phyloP scores from a whole-genome alignment of 179 eudicot genomes.

The Drosera spatulata region DNA sequence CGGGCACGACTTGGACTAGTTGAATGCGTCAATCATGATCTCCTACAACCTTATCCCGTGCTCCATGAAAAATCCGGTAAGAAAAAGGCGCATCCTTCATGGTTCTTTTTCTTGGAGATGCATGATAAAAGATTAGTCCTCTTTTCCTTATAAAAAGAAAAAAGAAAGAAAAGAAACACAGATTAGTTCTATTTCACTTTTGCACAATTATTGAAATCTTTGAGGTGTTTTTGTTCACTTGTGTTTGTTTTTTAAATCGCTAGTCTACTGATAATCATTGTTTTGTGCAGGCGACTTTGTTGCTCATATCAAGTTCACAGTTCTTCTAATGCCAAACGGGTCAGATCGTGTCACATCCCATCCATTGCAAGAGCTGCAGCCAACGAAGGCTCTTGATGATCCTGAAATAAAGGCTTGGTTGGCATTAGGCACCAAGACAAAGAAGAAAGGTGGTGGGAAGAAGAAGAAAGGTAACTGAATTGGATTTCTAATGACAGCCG shows the following conservation, averaged over 20 bases:
- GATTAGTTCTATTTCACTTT: no score
- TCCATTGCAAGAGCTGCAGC: slow-evolving; percentile 75
- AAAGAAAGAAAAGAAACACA: no score
- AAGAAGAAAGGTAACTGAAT: slow-evolving; percentile 81
- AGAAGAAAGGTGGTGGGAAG: slow-evolving; percentile 98
- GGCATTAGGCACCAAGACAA: slow-evolving; percentile 64
- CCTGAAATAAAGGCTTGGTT: slow-evolving; percentile 97
- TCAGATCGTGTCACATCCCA: slow-evolving; percentile 85
- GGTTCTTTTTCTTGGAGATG: no score
- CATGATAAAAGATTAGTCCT: no score
- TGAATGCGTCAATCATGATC: slow-evolving; percentile 90
- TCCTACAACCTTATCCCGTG: slow-evolving; percentile 94
- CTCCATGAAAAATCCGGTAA: slow-evolving; percentile 94
- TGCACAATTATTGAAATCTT: no score
- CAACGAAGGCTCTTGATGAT: slow-evolving; percentile 71
- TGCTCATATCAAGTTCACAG: slow-evolving; percentile 91
- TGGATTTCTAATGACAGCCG: background rate
- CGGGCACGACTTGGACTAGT: slow-evolving; percentile 84
- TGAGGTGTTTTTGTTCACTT: background rate
- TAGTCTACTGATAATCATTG: background rate
- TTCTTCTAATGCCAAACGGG: slow-evolving; percentile 97
- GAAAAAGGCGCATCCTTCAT: background rate
- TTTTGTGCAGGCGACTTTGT: slow-evolving; percentile 59
- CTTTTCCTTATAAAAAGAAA: no score
- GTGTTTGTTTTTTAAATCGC: background rate